These are phyloP conservation scores for Lepiota subincarnata DNA, from an alignment of 768 basidiomycete genomes.

Conservation along the genomic window DNA sequence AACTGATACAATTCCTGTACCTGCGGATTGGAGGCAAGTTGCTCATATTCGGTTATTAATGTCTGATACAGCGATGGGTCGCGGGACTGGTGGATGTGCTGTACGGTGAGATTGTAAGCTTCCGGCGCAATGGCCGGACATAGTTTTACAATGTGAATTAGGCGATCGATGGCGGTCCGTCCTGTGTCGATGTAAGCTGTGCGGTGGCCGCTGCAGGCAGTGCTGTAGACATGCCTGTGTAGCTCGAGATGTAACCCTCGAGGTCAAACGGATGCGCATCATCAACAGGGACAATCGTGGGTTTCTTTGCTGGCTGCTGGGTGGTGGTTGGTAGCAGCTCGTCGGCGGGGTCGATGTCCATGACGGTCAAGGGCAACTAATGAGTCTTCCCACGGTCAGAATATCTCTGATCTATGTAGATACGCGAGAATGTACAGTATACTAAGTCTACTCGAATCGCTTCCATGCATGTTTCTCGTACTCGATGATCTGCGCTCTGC, in stretches of 20 bases:
- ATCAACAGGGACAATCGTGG: constrained; percentile 49
- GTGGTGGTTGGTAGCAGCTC: constrained; percentile 25
- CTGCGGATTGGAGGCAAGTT: constrained; percentile 27
- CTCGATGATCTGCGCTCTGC: constrained; percentile 49
- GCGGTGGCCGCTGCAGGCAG: background rate
- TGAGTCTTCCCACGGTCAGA: constrained; percentile 12
- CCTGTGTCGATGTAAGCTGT: constrained; percentile 36
- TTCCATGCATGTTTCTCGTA: constrained; percentile 84
- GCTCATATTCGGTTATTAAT: constrained; percentile 53
- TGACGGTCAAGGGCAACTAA: constrained; percentile 17
- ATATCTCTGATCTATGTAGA: constrained; percentile 4
- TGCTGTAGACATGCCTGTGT: constrained; percentile 51
- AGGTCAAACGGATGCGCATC: constrained; percentile 86
- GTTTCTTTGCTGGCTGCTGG: constrained; percentile 20
- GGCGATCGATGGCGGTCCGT: constrained; percentile 70
- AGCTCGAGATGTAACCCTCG: constrained; percentile 72
- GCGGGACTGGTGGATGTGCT: constrained; percentile 61
- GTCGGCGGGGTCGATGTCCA: constrained; percentile 41
- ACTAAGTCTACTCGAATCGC: constrained; percentile 48
- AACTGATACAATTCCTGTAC: constrained; percentile 24
- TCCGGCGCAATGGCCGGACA: constrained; percentile 70
- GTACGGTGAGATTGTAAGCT: constrained; percentile 64
- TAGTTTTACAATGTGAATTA: constrained; percentile 59
- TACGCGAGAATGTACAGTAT: background rate
- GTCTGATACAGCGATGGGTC: constrained; percentile 60